Percentiles rank a stretch among this genome's conserved stretches.
phyloP scores from a whole-genome alignment of 2,329 filamentous ascomycete genomes.

The Fusarium zealandicum region DNA sequence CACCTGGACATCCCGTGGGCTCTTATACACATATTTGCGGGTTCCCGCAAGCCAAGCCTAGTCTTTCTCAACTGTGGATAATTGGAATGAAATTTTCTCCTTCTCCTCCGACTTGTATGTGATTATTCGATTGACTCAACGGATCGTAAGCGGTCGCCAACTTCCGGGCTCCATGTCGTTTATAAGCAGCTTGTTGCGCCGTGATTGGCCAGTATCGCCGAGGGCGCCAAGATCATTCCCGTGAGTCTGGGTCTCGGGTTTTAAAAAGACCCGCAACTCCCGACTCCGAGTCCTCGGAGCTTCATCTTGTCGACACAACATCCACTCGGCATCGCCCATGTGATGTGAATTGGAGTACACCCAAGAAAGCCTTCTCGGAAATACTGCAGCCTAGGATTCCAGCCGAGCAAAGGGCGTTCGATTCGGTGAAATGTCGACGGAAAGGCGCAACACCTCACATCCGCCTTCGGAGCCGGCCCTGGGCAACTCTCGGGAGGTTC shows the following conservation, averaged over 20 bases:
- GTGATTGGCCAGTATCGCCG: slow-evolving; percentile 26
- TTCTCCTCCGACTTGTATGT: slow-evolving; percentile 5
- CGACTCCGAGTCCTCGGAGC: background rate
- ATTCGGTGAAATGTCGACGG: slow-evolving; percentile 12
- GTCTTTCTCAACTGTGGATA: slow-evolving; percentile 18
- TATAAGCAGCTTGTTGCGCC: slow-evolving; percentile 2
- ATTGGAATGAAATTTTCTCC: background rate
- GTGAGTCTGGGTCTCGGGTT: slow-evolving; percentile 5
- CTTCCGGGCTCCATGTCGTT: slow-evolving; percentile 6
- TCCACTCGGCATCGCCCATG: background rate
- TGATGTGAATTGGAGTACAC: background rate
- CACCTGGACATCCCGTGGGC: background rate
- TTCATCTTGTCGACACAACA: background rate
- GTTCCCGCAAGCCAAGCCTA: slow-evolving; percentile 12
- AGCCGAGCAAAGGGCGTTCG: background rate
- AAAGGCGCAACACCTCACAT: slow-evolving; percentile 5
- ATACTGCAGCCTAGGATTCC: background rate
- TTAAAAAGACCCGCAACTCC: slow-evolving; percentile 7
- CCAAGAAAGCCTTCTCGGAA: background rate
- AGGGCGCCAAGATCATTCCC: slow-evolving; percentile 10
- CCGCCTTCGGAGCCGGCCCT: slow-evolving; percentile 1
- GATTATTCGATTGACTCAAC: slow-evolving; percentile 17
- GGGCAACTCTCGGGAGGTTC: background rate
- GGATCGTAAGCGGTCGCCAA: slow-evolving; percentile 6
- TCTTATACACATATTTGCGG: slow-evolving; percentile 1